Evolutionary conservation across 1,284 basidiomycete genomes (phyloP).

Genomic region (Violaceomyces palustris): DNA sequence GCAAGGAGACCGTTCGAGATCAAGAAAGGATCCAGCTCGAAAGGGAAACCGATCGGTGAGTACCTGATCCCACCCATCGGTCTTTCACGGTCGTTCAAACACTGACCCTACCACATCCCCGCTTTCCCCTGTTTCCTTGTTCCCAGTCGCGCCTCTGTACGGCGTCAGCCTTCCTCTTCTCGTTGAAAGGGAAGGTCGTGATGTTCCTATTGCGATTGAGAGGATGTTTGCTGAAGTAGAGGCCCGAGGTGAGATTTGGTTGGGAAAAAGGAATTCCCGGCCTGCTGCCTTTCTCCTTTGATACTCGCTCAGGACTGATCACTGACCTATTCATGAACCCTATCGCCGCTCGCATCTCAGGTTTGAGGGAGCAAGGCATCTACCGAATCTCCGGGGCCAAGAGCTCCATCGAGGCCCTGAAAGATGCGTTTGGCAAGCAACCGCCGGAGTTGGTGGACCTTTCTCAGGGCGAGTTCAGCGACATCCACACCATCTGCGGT

Average conservation of each 20-base stretch:
- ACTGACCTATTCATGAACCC: not conserved
- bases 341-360: too few species aligned
- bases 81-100: too few species aligned
- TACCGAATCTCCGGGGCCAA: constrained; percentile 51
- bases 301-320: not conserved
- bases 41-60: too few species aligned
- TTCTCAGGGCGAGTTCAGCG: constrained; percentile 37
- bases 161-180: constrained; percentile 33
- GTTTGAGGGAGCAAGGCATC: constrained; percentile 50
- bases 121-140: too few species aligned
- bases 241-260: too few species aligned
- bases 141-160: constrained; percentile 29
- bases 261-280: too few species aligned
- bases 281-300: not conserved
- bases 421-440: constrained; percentile 28
- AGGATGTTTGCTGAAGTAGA: constrained; percentile 50
- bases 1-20: too few species aligned
- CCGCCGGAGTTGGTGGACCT: constrained; percentile 37
- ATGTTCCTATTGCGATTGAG: constrained; percentile 44
- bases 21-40: too few species aligned
- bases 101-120: too few species aligned
- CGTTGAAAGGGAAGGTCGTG: constrained; percentile 27
- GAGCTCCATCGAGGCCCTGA: constrained; percentile 39
- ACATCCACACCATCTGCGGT: constrained; percentile 49
- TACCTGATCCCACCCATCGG: too few species aligned